Evolutionary conservation across 2,329 filamentous ascomycete species (phyloP).

Genomic region (Karstenula rhodostoma): DNA sequence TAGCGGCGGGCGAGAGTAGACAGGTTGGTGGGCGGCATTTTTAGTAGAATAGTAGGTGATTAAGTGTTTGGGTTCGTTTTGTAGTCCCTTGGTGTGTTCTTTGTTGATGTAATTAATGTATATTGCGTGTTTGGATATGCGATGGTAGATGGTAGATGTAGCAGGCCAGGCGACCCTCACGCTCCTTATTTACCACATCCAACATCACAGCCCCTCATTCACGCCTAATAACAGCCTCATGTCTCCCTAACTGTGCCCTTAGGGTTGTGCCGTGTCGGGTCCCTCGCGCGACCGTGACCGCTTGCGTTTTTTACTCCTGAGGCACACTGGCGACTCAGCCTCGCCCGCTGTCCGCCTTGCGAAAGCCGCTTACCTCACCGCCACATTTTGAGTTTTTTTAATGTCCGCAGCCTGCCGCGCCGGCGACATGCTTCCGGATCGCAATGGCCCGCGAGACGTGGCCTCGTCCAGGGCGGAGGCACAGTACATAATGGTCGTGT

Average conservation of each 20-base stretch:
- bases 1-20: slow-evolving; percentile 11
- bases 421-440: not conserved
- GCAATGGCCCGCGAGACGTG: not conserved
- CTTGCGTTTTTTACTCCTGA: not conserved
- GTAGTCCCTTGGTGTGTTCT: not conserved
- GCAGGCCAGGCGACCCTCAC: not conserved
- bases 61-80: no score
- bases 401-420: not conserved
- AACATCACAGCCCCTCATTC: slow-evolving; percentile 4
- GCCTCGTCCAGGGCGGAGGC: not conserved
- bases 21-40: not conserved
- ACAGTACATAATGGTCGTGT: not conserved
- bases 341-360: slow-evolving; percentile 5
- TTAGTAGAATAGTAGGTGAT: not conserved
- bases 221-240: slow-evolving; percentile 6
- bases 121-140: not conserved
- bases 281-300: not conserved
- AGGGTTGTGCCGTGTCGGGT: slow-evolving; percentile 6
- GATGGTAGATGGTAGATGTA: no score
- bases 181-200: not conserved
- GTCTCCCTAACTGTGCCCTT: not conserved
- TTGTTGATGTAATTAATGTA: not conserved
- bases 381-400: not conserved
- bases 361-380: slow-evolving; percentile 1
- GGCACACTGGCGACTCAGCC: slow-evolving; percentile 5